These are phyloP conservation scores for Boletellus ananas DNA, from an alignment of 768 basidiomycete species.

Conservation along the genomic window DNA sequence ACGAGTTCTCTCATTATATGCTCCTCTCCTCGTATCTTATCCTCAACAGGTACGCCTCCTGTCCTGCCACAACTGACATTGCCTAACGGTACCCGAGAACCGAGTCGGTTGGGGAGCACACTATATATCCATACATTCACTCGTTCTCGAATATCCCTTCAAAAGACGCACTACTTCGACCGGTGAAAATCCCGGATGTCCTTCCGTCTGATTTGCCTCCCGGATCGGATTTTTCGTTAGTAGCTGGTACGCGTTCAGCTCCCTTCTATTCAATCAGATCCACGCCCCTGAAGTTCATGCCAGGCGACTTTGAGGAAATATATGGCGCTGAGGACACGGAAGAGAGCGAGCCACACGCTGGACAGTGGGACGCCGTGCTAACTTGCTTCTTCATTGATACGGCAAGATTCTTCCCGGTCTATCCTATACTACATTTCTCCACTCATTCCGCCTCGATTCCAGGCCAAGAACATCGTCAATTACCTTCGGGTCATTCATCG, in stretches of 20 bases:
- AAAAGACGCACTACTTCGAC: conserved; percentile 56
- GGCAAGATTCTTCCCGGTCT: conserved; percentile 37
- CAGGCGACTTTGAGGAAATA: conserved; percentile 91
- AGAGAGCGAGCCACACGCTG: conserved; percentile 62
- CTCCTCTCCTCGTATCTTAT: conserved; percentile 85
- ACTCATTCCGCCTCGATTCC: background rate
- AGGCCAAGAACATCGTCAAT: conserved; percentile 91
- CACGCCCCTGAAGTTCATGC: background rate
- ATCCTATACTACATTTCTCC: background rate
- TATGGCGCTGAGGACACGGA: conserved; percentile 58
- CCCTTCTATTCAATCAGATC: background rate
- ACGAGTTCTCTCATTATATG: conserved; percentile 97
- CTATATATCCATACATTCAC: conserved; percentile 87
- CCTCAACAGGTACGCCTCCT: conserved; percentile 64
- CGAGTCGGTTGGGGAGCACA: conserved; percentile 59
- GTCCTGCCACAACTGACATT: background rate
- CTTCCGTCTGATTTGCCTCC: conserved; percentile 67
- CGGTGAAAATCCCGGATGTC: conserved; percentile 79
- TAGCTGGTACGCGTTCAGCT: conserved; percentile 58
- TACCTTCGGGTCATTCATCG: conserved; percentile 85
- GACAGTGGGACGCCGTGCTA: conserved; percentile 83
- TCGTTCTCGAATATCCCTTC: conserved; percentile 81
- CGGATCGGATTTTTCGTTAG: conserved; percentile 71
- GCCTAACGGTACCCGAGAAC: conserved; percentile 43
- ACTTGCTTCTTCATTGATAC: conserved; percentile 99